Evolutionary conservation across 1,284 basidiomycete genomes (phyloP).

Genomic region (Ceratorhiza oryzae-sativae): DNA sequence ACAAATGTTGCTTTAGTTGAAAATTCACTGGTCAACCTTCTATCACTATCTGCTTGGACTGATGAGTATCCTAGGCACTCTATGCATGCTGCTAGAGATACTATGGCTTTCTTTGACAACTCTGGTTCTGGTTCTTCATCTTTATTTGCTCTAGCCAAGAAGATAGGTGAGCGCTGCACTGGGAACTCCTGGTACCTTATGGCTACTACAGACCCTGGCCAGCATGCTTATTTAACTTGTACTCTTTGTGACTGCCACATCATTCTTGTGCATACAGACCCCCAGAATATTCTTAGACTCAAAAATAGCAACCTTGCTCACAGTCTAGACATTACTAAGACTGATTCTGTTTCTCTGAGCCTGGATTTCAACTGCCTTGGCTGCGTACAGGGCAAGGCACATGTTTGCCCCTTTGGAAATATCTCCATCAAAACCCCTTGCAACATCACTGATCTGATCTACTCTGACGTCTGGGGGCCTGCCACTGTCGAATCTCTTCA

Average conservation of each 20-base stretch:
- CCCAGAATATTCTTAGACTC: background rate
- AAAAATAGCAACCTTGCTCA: background rate
- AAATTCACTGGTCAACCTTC: conserved; percentile 6
- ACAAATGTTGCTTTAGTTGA: background rate
- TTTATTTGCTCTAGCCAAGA: background rate
- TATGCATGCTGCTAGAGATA: background rate
- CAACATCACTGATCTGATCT: conserved; percentile 7
- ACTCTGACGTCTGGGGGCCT: conserved; percentile 25
- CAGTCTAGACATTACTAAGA: background rate
- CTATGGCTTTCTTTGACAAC: background rate
- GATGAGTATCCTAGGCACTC: background rate
- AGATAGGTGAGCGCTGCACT: conserved; percentile 4
- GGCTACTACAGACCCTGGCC: background rate
- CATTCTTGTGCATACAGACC: conserved; percentile 21
- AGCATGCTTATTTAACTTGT: background rate
- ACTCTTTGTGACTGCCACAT: conserved; percentile 15
- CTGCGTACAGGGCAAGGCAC: conserved; percentile 6
- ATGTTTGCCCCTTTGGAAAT: background rate
- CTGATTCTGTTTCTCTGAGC: background rate
- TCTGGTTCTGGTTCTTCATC: background rate
- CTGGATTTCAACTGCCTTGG: background rate
- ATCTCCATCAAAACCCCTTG: background rate
- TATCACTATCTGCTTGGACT: conserved; percentile 18
- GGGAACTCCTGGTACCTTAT: conserved; percentile 17
- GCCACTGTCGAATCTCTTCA: background rate